Percentiles rank a stretch among this genome's conserved stretches.
Evolutionary conservation across 2,329 filamentous ascomycete species (phyloP).

Genomic region (Neurospora sp.): DNA sequence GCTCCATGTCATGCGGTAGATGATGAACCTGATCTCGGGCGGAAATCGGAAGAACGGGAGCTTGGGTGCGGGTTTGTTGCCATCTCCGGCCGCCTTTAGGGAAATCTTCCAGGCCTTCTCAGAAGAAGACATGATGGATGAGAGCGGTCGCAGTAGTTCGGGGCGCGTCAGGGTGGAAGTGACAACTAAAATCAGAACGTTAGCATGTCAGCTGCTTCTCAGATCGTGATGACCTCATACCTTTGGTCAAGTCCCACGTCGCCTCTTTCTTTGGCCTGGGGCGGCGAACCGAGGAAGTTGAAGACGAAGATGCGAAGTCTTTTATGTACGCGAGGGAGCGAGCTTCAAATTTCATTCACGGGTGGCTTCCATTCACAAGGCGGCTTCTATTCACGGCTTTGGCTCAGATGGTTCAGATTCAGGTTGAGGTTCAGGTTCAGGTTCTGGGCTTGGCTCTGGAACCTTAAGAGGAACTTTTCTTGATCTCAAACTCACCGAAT

Average conservation of each 20-base stretch:
- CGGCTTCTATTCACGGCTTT: not conserved
- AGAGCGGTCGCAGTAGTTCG: not conserved
- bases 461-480: not conserved
- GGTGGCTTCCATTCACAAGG: not conserved
- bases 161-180: not conserved
- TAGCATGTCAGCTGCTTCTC: not conserved
- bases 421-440: not conserved
- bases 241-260: not conserved
- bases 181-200: not conserved
- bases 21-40: not conserved
- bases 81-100: not conserved
- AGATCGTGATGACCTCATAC: not conserved
- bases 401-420: not conserved
- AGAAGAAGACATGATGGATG: not conserved
- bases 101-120: not conserved
- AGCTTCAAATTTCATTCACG: not conserved
- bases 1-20: not conserved
- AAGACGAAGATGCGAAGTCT: not conserved
- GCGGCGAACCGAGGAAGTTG: not conserved
- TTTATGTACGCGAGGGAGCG: not conserved
- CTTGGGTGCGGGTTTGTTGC: not conserved
- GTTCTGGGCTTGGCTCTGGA: not conserved
- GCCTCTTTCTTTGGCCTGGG: not conserved
- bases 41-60: not conserved
- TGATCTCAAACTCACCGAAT: not conserved